Evolutionary conservation across 108 stramenopile species (phyloP), one percentile per base, ranked within the genome.

Genomic region (Conticribra guillardii): DNA sequence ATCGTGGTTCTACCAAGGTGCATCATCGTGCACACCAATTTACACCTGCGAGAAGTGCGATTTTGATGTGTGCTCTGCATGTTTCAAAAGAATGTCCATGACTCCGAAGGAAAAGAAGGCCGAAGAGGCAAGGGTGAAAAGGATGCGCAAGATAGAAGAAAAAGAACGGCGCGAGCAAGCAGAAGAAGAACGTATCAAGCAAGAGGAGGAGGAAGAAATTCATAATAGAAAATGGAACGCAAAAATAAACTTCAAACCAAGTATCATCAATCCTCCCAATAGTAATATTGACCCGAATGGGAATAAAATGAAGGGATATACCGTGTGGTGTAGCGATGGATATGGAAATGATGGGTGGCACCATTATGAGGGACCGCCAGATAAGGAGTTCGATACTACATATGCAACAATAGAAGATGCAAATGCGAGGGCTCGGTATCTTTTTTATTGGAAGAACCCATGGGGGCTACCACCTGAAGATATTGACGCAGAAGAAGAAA

Each of bases 341-440:
- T 71, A 71, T 30, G 69, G 47, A n/a, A 23, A 71, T 71, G 70
- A 71, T 64, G 70, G 70, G 2, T 71, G 61, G 61, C 60, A 71
- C 18, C 34, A 33, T 19, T 71, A 71, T 29, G 70, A 52, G 37
- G 70, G 70, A 4, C 28, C 61, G 3, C 70, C 70, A 22, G 49
- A 34, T 3, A 71, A 71, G 41, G 62, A 64, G 4, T 71, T 64
- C 37, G 70, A 71, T 21, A 27, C 70, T n/a, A 64, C 62, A 17
- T 71, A 29, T 21, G 56, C 70, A 27, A 71, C 70, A 24, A 71
- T 64, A 14, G 34, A 59, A 15, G 56, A 71, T 4, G 70, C 70
- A 15, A 71, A 71, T 44, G 62, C 24, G 2, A 63, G 70, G 34
- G 70, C 70, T 26, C 62, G 63, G 3, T 71, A 63, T 64, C 28